These are phyloP conservation scores for Nelumbo lutea DNA, from an alignment of 164 flowering plant genomes.

Conservation along the genomic window DNA sequence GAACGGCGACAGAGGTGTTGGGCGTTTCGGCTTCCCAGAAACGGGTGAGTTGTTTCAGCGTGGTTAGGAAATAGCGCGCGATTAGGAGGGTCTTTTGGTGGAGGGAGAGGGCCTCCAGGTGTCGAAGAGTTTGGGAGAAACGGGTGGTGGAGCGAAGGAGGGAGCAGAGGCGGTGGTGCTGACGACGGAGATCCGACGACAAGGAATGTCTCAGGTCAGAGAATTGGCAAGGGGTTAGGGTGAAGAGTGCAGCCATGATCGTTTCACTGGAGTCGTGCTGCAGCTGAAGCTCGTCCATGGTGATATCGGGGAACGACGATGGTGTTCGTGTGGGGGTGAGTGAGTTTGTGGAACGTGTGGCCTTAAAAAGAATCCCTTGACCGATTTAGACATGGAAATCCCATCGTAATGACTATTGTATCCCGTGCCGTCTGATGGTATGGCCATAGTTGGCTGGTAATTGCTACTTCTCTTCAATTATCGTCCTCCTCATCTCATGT, in stretches of 20 bases:
- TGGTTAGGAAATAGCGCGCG: constrained; percentile 56
- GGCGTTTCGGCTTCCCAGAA: constrained; percentile 19
- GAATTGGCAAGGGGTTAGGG: constrained; percentile 46
- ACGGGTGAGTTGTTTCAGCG: constrained; percentile 44
- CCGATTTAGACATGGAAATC: too few relatives aligned
- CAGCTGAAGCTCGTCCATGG: constrained; percentile 6
- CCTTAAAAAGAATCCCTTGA: neutral
- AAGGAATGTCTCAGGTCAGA: constrained; percentile 39
- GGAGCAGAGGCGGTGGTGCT: constrained; percentile 48
- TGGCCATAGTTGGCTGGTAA: too few relatives aligned
- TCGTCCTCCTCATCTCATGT: too few relatives aligned
- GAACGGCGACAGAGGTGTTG: constrained; percentile 15
- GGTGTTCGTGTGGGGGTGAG: neutral
- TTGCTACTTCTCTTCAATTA: too few relatives aligned
- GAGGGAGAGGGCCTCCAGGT: constrained; percentile 72
- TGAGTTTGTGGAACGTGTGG: constrained; percentile 1
- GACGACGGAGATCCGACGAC: constrained; percentile 40
- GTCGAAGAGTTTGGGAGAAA: constrained; percentile 59
- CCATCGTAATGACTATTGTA: too few relatives aligned
- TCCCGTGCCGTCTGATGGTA: too few relatives aligned
- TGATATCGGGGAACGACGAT: neutral
- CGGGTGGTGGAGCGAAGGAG: constrained; percentile 57
- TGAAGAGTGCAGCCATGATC: constrained; percentile 55
- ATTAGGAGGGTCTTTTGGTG: constrained; percentile 57
- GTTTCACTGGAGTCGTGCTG: constrained; percentile 7